Conservation (phyloP, 2,329 filamentous ascomycete genomes). For the Ascochyta koolunga region DNA sequence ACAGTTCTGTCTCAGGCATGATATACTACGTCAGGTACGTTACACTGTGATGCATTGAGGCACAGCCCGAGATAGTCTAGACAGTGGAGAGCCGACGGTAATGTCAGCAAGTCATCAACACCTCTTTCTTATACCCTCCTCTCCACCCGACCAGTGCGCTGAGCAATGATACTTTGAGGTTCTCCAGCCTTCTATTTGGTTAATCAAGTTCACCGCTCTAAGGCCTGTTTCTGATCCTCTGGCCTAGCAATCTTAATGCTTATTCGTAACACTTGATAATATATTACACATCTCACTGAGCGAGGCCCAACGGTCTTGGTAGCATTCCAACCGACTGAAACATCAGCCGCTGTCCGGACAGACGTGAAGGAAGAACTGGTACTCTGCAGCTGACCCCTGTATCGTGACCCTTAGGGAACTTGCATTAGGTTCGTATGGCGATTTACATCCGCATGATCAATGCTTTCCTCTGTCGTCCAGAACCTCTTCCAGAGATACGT, state of each 20-base stretch:
- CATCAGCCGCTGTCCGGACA: not conserved
- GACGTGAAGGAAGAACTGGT: not conserved
- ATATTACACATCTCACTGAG: no score
- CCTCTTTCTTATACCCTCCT: not conserved
- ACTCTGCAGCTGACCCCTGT: not conserved
- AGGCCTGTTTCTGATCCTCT: no score
- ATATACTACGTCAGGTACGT: slow-evolving; percentile 6
- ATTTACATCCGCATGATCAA: not conserved
- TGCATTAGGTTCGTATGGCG: not conserved
- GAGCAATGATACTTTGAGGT: no score
- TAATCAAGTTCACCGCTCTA: no score
- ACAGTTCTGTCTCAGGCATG: not conserved
- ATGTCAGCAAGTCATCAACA: not conserved
- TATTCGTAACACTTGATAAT: not conserved
- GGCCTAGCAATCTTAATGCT: no score
- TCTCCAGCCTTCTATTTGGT: no score
- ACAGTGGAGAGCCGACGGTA: slow-evolving; percentile 4
- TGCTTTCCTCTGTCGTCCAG: not conserved
- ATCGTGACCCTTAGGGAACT: not conserved
- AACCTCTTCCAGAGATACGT: not conserved
- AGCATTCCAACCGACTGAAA: not conserved
- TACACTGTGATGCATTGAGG: not conserved
- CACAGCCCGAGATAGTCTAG: not conserved
- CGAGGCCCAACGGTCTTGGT: not conserved
- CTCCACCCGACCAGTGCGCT: not conserved